These are phyloP conservation scores for Asterella californica DNA, from an alignment of 225 moss, liverwort and hornwort species.

Conservation along the genomic window DNA sequence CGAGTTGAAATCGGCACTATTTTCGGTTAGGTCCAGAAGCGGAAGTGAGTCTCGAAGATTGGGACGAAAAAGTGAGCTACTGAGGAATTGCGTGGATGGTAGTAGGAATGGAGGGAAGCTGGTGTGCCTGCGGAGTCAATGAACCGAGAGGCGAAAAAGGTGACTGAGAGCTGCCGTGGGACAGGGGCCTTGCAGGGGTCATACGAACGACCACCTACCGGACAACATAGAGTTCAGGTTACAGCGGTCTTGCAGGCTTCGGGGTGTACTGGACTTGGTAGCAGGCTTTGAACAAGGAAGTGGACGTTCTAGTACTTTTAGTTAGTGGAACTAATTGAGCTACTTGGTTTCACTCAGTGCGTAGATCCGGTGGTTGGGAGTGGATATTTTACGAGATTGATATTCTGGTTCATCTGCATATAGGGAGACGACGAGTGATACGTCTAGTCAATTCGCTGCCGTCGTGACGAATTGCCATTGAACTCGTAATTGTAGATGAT, in stretches of 20 bases:
- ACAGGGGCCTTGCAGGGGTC: neutral
- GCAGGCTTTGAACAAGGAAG: neutral
- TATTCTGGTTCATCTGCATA: neutral
- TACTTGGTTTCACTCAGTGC: constrained; percentile 5
- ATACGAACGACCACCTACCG: neutral
- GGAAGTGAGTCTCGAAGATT: neutral
- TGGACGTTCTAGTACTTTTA: neutral
- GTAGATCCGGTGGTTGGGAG: constrained; percentile 6
- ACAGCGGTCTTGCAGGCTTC: neutral
- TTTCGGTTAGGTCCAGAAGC: constrained; percentile 1
- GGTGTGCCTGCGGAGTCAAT: neutral
- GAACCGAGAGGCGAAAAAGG: neutral
- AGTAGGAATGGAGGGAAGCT: constrained; percentile 6
- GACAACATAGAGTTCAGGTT: constrained; percentile 10
- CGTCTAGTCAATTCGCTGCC: neutral
- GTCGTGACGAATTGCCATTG: neutral
- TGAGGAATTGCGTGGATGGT: neutral
- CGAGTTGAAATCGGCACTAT: constrained; percentile 15
- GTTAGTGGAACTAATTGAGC: neutral
- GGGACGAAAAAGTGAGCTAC: neutral
- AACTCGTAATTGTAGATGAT: neutral
- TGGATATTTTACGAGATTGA: neutral
- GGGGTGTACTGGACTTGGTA: neutral
- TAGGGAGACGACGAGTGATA: neutral
- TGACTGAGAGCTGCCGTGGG: neutral